These are phyloP conservation scores for Candida tallmaniae DNA, from an alignment of 805 yeast genomes.

Conservation along the genomic window DNA sequence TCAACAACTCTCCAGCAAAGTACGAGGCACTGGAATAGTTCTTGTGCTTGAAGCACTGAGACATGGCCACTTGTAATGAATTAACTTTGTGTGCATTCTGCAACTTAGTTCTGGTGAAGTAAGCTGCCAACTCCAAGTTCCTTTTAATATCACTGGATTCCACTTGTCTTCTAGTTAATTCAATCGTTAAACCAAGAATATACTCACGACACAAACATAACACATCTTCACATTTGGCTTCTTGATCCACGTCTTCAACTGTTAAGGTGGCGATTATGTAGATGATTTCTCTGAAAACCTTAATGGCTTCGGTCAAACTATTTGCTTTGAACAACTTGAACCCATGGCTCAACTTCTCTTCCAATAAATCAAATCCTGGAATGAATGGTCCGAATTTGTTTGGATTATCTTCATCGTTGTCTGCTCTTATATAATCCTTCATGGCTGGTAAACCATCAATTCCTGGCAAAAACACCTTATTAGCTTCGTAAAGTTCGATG, in stretches of 20 bases:
- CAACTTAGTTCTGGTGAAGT: constrained; percentile 82
- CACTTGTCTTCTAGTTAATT: constrained; percentile 79
- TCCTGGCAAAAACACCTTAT: constrained; percentile 71
- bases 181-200: constrained; percentile 88
- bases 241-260: constrained; percentile 72
- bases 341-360: constrained; percentile 61
- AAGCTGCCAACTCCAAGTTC: constrained; percentile 91
- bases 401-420: constrained; percentile 52
- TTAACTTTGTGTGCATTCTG: constrained; percentile 79
- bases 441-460: constrained; percentile 71
- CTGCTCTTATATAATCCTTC: constrained; percentile 62
- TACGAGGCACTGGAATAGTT: constrained; percentile 84
- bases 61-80: constrained; percentile 94
- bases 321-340: constrained; percentile 81
- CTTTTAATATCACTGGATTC: constrained; percentile 71
- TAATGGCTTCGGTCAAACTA: constrained; percentile 77
- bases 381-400: constrained; percentile 53
- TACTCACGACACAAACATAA: constrained; percentile 79
- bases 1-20: constrained; percentile 81
- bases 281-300: constrained; percentile 70
- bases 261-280: constrained; percentile 69
- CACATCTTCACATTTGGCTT: constrained; percentile 66
- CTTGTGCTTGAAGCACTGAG: constrained; percentile 82
- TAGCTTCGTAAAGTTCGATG: constrained; percentile 76
- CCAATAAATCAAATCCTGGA: constrained; percentile 69